phyloP scores from a whole-genome alignment of 306 rosid genomes.

The Pyrus communis region DNA sequence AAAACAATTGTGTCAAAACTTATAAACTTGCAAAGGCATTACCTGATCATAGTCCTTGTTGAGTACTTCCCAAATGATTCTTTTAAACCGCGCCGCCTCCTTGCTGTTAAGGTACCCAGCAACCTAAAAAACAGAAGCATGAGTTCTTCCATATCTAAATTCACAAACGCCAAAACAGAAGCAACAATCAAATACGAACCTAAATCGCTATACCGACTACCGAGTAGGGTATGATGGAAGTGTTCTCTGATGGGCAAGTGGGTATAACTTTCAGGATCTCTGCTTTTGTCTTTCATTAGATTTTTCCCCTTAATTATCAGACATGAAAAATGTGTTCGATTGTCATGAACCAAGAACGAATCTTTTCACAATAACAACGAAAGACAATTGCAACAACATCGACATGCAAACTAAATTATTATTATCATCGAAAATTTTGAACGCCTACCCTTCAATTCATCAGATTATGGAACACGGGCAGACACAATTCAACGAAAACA shows the following conservation, averaged over 20 bases:
- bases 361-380: neutral
- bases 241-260: neutral
- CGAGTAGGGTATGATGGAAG: neutral
- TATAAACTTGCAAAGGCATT: neutral
- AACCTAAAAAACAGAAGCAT: neutral
- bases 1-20: neutral
- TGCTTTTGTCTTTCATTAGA: neutral
- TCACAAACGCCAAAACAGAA: neutral
- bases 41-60: neutral
- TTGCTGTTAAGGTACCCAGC: neutral
- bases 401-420: neutral
- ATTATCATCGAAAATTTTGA: neutral
- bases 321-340: neutral
- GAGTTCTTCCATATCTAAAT: neutral
- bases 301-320: neutral
- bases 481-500: neutral
- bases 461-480: neutral
- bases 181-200: neutral
- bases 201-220: neutral
- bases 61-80: slow-evolving; percentile 8
- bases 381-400: neutral
- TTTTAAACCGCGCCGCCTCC: neutral
- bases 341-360: neutral
- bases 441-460: neutral
- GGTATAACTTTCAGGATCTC: neutral